phyloP scores from a whole-genome alignment of 2,329 filamentous ascomycete species.

The Botryosphaeria dothidea region DNA sequence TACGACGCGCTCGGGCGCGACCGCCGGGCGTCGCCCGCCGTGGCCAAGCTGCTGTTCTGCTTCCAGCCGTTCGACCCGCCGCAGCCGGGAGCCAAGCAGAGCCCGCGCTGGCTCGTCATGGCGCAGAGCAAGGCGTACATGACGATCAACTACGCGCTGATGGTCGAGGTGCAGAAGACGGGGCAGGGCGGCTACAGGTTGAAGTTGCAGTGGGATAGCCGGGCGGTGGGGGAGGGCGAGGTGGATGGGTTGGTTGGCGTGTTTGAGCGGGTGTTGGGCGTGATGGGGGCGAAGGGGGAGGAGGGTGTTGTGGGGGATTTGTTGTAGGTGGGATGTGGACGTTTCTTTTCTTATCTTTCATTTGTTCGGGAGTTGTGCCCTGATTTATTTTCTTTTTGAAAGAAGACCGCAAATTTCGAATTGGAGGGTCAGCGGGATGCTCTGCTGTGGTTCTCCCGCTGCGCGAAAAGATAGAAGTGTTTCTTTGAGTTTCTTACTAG shows the following conservation, averaged over 20 bases:
- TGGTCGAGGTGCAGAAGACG: constrained; percentile 21
- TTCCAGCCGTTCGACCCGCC: constrained; percentile 38
- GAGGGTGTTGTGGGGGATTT: neutral
- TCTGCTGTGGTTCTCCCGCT: neutral
- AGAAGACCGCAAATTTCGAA: neutral
- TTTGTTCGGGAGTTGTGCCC: neutral
- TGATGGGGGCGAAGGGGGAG: neutral
- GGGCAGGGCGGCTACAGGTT: neutral
- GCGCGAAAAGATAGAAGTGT: neutral
- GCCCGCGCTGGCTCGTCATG: constrained; percentile 23
- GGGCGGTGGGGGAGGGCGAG: neutral
- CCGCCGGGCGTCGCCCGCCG: constrained; percentile 17
- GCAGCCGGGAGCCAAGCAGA: neutral
- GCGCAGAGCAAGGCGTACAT: constrained; percentile 19
- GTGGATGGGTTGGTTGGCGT: neutral
- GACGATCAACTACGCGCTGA: constrained; percentile 19
- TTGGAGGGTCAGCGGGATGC: neutral
- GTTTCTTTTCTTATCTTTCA: neutral
- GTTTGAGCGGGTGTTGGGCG: neutral
- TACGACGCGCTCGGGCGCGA: constrained; percentile 24
- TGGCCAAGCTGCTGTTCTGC: constrained; percentile 28
- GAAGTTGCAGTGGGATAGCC: neutral
- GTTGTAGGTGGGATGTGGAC: neutral
- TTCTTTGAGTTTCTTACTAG: neutral
- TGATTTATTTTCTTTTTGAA: neutral